Evolutionary conservation across 2,329 filamentous ascomycete genomes (phyloP), one percentile per base, ranked within the genome.

Genomic region (Nothophaeocryptopus gaeumannii): DNA sequence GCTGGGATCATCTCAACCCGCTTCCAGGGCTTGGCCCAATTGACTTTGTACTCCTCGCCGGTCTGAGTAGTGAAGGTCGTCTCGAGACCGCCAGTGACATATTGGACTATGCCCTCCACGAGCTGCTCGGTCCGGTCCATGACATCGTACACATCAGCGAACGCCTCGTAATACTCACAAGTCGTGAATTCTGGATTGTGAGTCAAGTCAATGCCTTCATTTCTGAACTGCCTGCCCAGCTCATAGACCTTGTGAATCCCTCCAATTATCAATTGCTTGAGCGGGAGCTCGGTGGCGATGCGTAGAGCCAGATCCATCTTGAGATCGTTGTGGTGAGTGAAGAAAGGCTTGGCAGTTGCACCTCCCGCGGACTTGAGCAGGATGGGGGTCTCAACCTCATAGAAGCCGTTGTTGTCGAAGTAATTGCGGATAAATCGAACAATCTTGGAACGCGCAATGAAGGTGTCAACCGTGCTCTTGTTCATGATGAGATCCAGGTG

Each of bases 121-220:
- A 99, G 85, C 67, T 96, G 91, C 72, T 99, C 93, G 1, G 93
- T 97, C 65, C 89, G 80, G 53, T 87, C 76, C 86, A 95, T 89
- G 52, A 96, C 77, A 67, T 97, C 93, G 71, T 95, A 88, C 61
- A 96, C 83, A 71, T 96, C 90, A 33, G 75, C 71, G 48, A 71
- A 97, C 3, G 93, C 92, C 81, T 88, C 85, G 74, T 99, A 99
- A 75, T 97, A 97, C 72, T 99, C 93, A 70, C 89, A 89, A 20
- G 89, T 95, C 37, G 93, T 99, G 77, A 99, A 99, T 70, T 99
- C 93, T 34, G 88, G 93, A 77, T 97, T 99, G 78, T 99, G 93
- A 7, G 93, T 99, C 43, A 93, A 77, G 69, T 95, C 89, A 58
- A 89, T 86, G 52, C 87, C 85, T 72, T 96, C 91, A 67, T 99